Conservation (phyloP, 331 rosid species). For the Cydonia oblonga region DNA sequence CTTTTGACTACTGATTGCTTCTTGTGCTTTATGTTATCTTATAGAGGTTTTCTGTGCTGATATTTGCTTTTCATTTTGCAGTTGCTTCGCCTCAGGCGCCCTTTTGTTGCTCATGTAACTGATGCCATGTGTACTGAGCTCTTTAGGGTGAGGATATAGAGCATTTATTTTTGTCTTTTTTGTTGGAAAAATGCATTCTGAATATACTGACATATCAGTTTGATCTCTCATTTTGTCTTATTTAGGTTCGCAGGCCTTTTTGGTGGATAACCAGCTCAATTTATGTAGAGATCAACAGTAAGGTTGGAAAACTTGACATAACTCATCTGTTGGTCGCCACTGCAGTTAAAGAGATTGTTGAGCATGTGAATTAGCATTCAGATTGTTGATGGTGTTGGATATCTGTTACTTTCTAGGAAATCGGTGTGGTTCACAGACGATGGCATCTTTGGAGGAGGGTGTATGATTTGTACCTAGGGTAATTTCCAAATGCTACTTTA, state of each 20-base stretch:
- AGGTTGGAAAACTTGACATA: slow-evolving; percentile 41
- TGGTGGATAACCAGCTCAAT: slow-evolving; percentile 99
- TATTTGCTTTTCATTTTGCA: slow-evolving; percentile 25
- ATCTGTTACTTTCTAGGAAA: slow-evolving; percentile 44
- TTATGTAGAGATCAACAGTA: slow-evolving; percentile 81
- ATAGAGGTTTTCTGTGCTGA: background rate
- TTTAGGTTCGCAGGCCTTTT: slow-evolving; percentile 88
- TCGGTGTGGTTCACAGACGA: slow-evolving; percentile 92
- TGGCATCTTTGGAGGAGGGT: slow-evolving; percentile 97
- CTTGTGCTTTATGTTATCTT: background rate
- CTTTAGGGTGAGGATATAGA: slow-evolving; percentile 58
- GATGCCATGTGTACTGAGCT: slow-evolving; percentile 74
- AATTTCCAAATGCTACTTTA: slow-evolving; percentile 19
- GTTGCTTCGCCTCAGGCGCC: slow-evolving; percentile 80
- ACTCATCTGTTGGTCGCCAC: background rate
- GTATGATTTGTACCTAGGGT: slow-evolving; percentile 96
- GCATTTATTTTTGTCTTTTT: background rate
- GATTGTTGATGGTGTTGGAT: slow-evolving; percentile 18
- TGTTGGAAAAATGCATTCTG: background rate
- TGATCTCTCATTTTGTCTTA: slow-evolving; percentile 15
- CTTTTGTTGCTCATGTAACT: slow-evolving; percentile 79
- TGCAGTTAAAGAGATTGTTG: background rate
- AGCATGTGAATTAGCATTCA: slow-evolving; percentile 11
- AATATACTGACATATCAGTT: slow-evolving; percentile 5
- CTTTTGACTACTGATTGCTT: background rate